phyloP scores from a whole-genome alignment of 2,329 filamentous ascomycete genomes.

The Monosporascus sp. region DNA sequence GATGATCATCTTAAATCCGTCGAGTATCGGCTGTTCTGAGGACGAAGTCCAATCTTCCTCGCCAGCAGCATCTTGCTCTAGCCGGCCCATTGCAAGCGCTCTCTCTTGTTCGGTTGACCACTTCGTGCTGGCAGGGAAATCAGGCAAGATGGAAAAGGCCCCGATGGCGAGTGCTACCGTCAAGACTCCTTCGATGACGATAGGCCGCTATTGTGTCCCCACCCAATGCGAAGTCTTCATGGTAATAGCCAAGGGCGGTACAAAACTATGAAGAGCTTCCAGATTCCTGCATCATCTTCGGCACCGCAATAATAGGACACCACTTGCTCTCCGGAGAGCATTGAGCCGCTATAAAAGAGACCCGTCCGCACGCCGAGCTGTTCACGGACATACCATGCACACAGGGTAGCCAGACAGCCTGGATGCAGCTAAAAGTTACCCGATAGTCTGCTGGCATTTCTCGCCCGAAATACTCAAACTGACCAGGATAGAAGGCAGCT shows the following conservation, averaged over 20 bases:
- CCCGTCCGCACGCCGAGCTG: slow-evolving; percentile 57
- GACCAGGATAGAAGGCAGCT: slow-evolving; percentile 1
- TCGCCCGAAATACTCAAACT: no score
- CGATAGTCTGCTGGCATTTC: no score
- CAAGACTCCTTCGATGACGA: slow-evolving; percentile 15
- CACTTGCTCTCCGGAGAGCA: slow-evolving; percentile 50
- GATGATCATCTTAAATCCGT: slow-evolving; percentile 15
- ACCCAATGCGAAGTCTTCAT: background rate
- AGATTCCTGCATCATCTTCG: background rate
- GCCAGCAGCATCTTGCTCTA: slow-evolving; percentile 14
- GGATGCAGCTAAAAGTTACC: background rate
- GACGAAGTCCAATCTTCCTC: slow-evolving; percentile 15
- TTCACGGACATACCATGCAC: slow-evolving; percentile 60
- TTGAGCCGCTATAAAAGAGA: slow-evolving; percentile 51
- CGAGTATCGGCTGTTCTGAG: slow-evolving; percentile 4
- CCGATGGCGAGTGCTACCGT: slow-evolving; percentile 18
- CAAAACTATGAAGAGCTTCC: no score
- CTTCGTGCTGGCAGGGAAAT: slow-evolving; percentile 15
- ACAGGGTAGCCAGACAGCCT: slow-evolving; percentile 26
- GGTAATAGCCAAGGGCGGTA: no score
- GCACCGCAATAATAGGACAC: slow-evolving; percentile 10
- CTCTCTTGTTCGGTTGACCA: slow-evolving; percentile 17
- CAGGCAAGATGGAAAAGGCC: slow-evolving; percentile 16
- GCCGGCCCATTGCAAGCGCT: slow-evolving; percentile 14
- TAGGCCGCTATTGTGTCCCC: slow-evolving; percentile 1